Evolutionary conservation across 2,329 filamentous ascomycete genomes (phyloP), one percentile per base, ranked within the genome.

Genomic region (Pestalotiopsis sp.): DNA sequence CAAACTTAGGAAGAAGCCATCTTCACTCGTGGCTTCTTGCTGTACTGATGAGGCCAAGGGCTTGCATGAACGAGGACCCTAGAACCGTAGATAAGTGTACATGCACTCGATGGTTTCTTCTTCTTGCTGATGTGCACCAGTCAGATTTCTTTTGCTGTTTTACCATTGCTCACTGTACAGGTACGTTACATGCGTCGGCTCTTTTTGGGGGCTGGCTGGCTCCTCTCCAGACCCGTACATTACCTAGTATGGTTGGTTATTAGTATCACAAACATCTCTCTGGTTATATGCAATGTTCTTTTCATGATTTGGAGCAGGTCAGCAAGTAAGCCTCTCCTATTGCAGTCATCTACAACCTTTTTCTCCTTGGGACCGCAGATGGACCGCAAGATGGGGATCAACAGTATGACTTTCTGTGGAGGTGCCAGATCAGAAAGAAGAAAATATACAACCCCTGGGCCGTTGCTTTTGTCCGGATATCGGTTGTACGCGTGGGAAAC

Each of bases 391-490:
- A 31, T 7, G 27, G 27, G 27, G 27, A 31, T 31, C 27, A 31
- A 7, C 27, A 31, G 27, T 31, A 31, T 31, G 27, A 31, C 6
- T 31, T 31, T 23, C 27, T 13, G 31, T 36, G 59, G 59, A 61
- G 31, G 12, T 64, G 61, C 11, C 61, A 25, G 27, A 31, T 6
- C 6, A 31, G 27, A 31, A 52, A 52, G 45, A 17, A 52, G 17
- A 52, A 57, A n/a, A 38, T 20, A 39, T 39, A 25, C n/a, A 65
- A 57, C 25, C 12, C 49, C 12, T 17, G 17, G 17, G 13, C n/a
- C 11, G 57, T 52, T 65, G 39, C 62, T 52, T 59, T 23, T 65
- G 39, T 20, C n/a, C 62, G 39, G 38, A 65, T 20, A 39, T 52
- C 39, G 38, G 62, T 52, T 25, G 39, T 23, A 65, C 62, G 52